Base-by-base conservation (phyloP, 768 basidiomycete species). In the Suillus plorans region DNA sequence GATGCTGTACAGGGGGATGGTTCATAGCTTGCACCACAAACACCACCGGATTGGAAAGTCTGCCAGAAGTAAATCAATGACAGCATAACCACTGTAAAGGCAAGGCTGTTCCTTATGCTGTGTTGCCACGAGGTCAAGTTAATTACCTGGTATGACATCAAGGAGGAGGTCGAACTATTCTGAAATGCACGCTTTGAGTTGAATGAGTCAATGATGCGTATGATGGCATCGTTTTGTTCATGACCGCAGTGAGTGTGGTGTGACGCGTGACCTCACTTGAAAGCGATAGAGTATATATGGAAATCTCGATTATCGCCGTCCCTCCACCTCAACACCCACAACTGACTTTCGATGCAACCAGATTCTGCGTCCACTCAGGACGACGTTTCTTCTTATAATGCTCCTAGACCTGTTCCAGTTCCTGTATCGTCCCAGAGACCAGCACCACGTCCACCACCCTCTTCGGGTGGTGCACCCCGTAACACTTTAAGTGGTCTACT, bases 401-500 rank as follows among this genome's bases (percentile, higher is more conserved):
- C 64, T 60, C 7, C 59, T 0, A 67, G 69, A 66, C 65, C 60
- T 0, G 8, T 45, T 0, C 57, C 71, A 0, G 12, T 22, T 1
- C 66, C 69, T 0, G 14, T 68, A 1, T 0, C 64, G 0, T 5
- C 63, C 0, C 71, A 70, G 62, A 63, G 68, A 41, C 69, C 69
- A 16, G 62, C 34, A 2, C 55, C 52, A 28, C 73, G 70, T 45
- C 57, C 63, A 2, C 66, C 58, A 25, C 74, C 73, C 50, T 44
- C 61, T 25, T 63, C 53, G 13, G 65, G 59, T 36, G 71, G 66
- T 31, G 25, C 58, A 8, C 74, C 67, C 41, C 75, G 74, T 61
- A 75, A 72, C 63, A 74, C 75, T 44, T 69, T 76, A 60, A 74
- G 74, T 31, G 76, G 79, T 64, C 79, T 88, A 53, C 82, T 87